Percentiles rank a stretch among this genome's conserved stretches.
phyloP scores from a whole-genome alignment of 2,329 filamentous ascomycete genomes.

The Phoma sp. region DNA sequence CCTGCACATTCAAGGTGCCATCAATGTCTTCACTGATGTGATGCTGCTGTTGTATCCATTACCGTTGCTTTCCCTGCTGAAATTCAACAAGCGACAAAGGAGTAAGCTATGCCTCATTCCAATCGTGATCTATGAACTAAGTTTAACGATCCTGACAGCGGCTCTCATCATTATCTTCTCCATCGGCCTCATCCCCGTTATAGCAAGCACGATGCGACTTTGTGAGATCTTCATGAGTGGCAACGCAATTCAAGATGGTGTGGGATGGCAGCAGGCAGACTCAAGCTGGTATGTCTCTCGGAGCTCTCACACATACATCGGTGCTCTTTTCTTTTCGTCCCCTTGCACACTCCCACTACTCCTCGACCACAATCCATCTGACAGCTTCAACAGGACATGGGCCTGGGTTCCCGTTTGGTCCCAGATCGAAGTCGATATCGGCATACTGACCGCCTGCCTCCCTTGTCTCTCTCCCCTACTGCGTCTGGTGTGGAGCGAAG shows the following conservation, averaged over 20 bases:
- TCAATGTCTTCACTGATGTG: constrained; percentile 35
- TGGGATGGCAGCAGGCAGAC: constrained; percentile 27
- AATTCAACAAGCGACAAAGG: constrained; percentile 35
- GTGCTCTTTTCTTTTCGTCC: too few relatives aligned
- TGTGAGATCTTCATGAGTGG: constrained; percentile 33
- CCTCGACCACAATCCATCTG: background rate
- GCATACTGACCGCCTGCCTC: constrained; percentile 37
- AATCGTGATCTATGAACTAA: background rate
- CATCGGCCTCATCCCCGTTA: constrained; percentile 34
- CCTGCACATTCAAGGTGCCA: constrained; percentile 28
- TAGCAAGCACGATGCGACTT: constrained; percentile 37
- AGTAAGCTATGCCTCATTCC: constrained; percentile 18
- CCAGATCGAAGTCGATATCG: constrained; percentile 39
- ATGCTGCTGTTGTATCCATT: constrained; percentile 33
- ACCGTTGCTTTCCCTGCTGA: constrained; percentile 31
- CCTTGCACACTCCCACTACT: background rate
- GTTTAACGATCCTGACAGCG: constrained; percentile 16
- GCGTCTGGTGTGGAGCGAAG: constrained; percentile 27
- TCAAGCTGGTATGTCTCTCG: constrained; percentile 26
- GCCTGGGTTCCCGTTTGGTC: constrained; percentile 41
- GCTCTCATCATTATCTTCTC: constrained; percentile 36
- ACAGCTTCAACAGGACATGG: constrained; percentile 21
- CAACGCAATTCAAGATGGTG: constrained; percentile 13
- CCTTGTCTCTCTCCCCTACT: constrained; percentile 35
- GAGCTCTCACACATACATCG: background rate